Conservation (phyloP, 768 basidiomycete genomes). For the Hygrocybe punicea region DNA sequence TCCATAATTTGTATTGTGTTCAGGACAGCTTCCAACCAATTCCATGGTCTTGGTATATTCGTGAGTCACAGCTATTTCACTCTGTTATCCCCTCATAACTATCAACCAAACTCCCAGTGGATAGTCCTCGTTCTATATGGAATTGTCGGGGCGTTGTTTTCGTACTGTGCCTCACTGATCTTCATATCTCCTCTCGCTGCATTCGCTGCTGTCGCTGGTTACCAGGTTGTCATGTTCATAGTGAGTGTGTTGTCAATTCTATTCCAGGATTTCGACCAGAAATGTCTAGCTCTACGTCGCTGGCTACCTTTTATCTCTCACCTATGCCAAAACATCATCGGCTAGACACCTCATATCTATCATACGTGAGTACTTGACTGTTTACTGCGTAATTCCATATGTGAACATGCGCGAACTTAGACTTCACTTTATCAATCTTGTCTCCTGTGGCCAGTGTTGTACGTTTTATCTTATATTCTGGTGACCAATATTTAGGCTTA, state of each 20-base stretch:
- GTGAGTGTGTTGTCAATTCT: constrained; percentile 40
- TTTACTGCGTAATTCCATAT: not conserved
- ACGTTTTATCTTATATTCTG: constrained; percentile 20
- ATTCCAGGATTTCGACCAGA: not conserved
- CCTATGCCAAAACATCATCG: constrained; percentile 62
- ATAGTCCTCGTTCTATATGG: constrained; percentile 68
- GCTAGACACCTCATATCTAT: constrained; percentile 55
- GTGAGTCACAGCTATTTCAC: constrained; percentile 32
- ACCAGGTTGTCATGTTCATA: constrained; percentile 68
- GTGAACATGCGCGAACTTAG: not conserved
- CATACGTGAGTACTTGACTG: constrained; percentile 41
- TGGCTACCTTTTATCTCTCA: constrained; percentile 67
- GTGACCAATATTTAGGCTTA: not conserved
- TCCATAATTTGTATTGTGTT: constrained; percentile 65
- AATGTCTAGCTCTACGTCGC: constrained; percentile 54
- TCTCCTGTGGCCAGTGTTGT: constrained; percentile 71
- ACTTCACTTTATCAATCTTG: constrained; percentile 59
- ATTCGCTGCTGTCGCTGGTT: constrained; percentile 69
- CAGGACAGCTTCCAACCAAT: constrained; percentile 53
- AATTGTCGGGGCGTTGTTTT: constrained; percentile 61
- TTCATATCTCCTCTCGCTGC: constrained; percentile 66
- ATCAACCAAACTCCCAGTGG: constrained; percentile 48
- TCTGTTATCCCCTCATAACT: not conserved
- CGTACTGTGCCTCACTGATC: constrained; percentile 62
- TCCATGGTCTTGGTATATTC: constrained; percentile 65